Conservation (phyloP, 139 green algal species). For the Pseudopediastrum boryanum region DNA sequence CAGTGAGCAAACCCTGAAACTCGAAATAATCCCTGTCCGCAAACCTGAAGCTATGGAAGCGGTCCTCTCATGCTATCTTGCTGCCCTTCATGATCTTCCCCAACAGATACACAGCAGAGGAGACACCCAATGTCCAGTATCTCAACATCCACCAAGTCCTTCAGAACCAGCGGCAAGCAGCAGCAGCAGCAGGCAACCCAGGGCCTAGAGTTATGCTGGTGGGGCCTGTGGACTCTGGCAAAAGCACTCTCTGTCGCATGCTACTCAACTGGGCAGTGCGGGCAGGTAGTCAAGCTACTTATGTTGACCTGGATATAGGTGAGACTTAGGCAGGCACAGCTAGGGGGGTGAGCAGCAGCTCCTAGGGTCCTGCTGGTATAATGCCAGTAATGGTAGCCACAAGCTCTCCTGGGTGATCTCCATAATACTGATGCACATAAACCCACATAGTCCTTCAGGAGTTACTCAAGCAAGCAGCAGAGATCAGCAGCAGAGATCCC, state of each 20-base stretch:
- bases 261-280: slow-evolving; percentile 91
- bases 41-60: no score
- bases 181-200: neutral
- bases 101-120: slow-evolving; percentile 76
- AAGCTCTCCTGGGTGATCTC: no score
- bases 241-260: slow-evolving; percentile 82
- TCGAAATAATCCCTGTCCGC: no score
- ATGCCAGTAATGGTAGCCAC: no score
- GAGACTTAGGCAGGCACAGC: slow-evolving; percentile 14
- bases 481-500: no score
- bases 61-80: neutral
- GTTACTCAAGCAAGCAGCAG: no score
- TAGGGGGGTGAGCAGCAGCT: neutral
- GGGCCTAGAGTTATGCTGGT: slow-evolving; percentile 74
- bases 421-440: no score
- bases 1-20: no score
- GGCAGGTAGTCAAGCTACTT: slow-evolving; percentile 65
- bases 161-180: slow-evolving; percentile 52
- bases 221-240: slow-evolving; percentile 88
- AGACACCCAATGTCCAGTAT: slow-evolving; percentile 87
- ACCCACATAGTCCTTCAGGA: no score
- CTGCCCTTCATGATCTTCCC: neutral
- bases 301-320: slow-evolving; percentile 93
- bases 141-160: slow-evolving; percentile 80
- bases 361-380: neutral